Evolutionary conservation across 2,329 filamentous ascomycete genomes (phyloP).

Genomic region (Phaeoacremonium minimum): DNA sequence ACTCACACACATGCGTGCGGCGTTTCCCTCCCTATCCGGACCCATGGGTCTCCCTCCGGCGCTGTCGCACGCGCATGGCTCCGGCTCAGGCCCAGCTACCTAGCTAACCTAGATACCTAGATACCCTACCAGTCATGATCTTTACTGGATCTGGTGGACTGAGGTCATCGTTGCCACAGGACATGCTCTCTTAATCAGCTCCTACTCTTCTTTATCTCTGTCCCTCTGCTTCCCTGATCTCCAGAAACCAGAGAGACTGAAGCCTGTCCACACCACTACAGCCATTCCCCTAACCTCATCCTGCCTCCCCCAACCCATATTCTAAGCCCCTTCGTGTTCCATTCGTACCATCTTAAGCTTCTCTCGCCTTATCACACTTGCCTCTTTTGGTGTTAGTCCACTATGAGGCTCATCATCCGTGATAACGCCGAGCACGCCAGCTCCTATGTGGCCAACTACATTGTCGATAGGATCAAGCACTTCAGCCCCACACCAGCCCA

Average conservation of each 20-base stretch:
- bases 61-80: too few species aligned
- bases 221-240: background rate
- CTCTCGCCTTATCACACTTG: background rate
- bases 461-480: conserved; percentile 66
- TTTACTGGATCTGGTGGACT: too few species aligned
- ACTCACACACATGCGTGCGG: too few species aligned
- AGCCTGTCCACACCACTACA: background rate
- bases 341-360: background rate
- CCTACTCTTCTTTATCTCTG: background rate
- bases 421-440: conserved; percentile 59
- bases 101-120: too few species aligned
- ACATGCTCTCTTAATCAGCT: background rate
- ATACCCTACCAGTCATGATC: too few species aligned
- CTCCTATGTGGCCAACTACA: conserved; percentile 68
- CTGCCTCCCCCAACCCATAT: background rate
- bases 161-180: conserved; percentile 7
- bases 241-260: background rate
- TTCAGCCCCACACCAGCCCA: conserved; percentile 60
- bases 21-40: too few species aligned
- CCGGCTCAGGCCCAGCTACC: too few species aligned
- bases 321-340: background rate
- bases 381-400: conserved; percentile 7
- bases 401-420: conserved; percentile 70
- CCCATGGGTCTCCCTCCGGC: too few species aligned
- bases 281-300: background rate